Base-by-base conservation (phyloP, 192 early-diverging fungal species). In the Linnemannia schmuckeri region DNA sequence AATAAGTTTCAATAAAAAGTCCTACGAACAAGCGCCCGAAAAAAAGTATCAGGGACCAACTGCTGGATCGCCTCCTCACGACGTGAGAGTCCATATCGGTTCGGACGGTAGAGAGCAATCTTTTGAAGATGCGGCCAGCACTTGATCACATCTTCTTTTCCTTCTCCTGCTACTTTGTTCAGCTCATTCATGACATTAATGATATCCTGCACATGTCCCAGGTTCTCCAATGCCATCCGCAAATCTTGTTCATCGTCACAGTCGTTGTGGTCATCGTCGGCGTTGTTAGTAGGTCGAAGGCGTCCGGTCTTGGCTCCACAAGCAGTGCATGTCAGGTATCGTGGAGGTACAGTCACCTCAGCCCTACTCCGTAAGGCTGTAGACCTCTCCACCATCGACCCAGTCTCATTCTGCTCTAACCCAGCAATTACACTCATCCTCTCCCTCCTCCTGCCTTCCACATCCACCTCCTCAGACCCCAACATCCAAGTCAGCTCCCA, bases 61-160 rank as follows among this genome's bases (percentile, higher is more conserved):
- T 66, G 61, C 27, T 66, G 27, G 12, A 66, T 66, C 27, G 61
- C 61, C 13, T 66, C 61, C 30, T 66, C 61, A 35, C 61, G 61
- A 33, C 61, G 30, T 17, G 30, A 33, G 27, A 66, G 61, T 12
- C 61, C 61, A 66, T 66, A 66, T 33, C 61, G 61, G 27, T 66
- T 33, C 1, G 61, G 61, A 66, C 61, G 61, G 12, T 33, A 66
- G 24, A 66, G 13, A 3, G 30, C 61, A 33, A 66, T 66, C 30
- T 66, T 66, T 66, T 66, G 61, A 33, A 66, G 61, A 66, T 66
- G 61, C 13, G 61, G 61, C 61, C 61, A 66, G 61, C 61, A 66
- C 27, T 33, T 66, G 61, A 33, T 30, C 30, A 66, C 27, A 12
- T 33, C 30, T 33, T 33, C 30, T 30, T 33, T 30, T 15, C 30